Conservation (phyloP, 495 filamentous ascomycete species). For the Aspergillus kassunensis region DNA sequence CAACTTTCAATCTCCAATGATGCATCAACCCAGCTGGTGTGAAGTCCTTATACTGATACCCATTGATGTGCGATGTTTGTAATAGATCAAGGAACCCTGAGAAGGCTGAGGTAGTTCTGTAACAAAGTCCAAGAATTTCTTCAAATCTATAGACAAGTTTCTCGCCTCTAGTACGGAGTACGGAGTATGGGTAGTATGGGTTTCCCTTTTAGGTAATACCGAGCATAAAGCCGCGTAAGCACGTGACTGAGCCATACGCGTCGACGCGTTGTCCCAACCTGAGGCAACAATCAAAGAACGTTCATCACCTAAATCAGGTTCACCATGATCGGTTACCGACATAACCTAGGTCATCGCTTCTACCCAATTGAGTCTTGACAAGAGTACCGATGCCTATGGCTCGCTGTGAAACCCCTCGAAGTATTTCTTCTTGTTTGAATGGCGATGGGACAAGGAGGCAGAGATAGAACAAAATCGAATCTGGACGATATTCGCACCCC, state of each 20-base stretch:
- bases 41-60: too few species aligned
- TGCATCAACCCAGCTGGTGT: too few species aligned
- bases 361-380: not conserved
- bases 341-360: not conserved
- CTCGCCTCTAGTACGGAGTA: too few species aligned
- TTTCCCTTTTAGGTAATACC: too few species aligned
- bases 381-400: slow-evolving; percentile 19
- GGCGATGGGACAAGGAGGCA: slow-evolving; percentile 35
- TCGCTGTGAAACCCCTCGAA: slow-evolving; percentile 3
- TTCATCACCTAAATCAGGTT: not conserved
- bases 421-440: slow-evolving; percentile 3
- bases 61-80: not conserved
- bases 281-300: not conserved
- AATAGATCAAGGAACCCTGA: too few species aligned
- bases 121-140: not conserved
- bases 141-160: too few species aligned
- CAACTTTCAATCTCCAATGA: not conserved
- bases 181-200: too few species aligned
- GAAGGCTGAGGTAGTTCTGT: too few species aligned
- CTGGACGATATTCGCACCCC: slow-evolving; percentile 26
- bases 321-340: slow-evolving; percentile 7
- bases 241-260: not conserved
- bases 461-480: slow-evolving; percentile 16
- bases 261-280: slow-evolving; percentile 7
- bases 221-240: too few species aligned